A percentile compares a stretch with the other conserved stretches of the same genome.
phyloP scores from a whole-genome alignment of 148 eudicot genomes.

The Camellia lanceoleosa region DNA sequence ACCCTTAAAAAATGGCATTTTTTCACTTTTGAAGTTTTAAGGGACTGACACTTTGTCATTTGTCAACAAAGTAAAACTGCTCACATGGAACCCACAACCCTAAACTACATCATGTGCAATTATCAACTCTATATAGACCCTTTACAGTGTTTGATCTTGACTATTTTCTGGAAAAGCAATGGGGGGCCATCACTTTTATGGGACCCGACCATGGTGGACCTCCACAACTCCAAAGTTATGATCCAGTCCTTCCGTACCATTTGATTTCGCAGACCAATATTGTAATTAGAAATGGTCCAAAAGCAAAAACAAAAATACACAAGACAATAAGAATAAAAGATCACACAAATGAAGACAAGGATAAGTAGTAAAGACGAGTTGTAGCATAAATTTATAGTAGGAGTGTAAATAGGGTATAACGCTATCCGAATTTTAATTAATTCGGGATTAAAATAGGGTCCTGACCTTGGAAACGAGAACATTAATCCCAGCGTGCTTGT shows the following conservation, averaged over 20 bases:
- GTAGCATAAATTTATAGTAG: background rate
- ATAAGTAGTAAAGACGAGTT: conserved; percentile 22
- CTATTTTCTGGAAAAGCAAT: conserved; percentile 17
- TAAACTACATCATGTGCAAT: conserved; percentile 30
- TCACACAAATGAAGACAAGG: conserved; percentile 19
- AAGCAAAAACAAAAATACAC: background rate
- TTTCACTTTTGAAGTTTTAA: background rate
- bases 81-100: conserved; percentile 7
- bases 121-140: conserved; percentile 20
- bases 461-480: conserved; percentile 88
- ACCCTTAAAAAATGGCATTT: conserved; percentile 1
- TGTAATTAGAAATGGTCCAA: too few relatives aligned
- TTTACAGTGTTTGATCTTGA: conserved; percentile 14
- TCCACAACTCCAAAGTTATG: conserved; percentile 12
- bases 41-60: background rate
- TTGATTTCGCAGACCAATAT: conserved; percentile 37
- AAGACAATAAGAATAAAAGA: conserved; percentile 22
- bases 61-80: conserved; percentile 14
- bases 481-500: conserved; percentile 95
- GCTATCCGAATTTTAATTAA: conserved; percentile 10
- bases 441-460: background rate
- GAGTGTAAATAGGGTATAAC: too few relatives aligned
- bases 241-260: conserved; percentile 34
- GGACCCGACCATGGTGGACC: conserved; percentile 22
- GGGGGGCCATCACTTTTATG: conserved; percentile 13